Conservation (phyloP, 805 yeast species). For the Wickerhamiella kurtzmanii region DNA sequence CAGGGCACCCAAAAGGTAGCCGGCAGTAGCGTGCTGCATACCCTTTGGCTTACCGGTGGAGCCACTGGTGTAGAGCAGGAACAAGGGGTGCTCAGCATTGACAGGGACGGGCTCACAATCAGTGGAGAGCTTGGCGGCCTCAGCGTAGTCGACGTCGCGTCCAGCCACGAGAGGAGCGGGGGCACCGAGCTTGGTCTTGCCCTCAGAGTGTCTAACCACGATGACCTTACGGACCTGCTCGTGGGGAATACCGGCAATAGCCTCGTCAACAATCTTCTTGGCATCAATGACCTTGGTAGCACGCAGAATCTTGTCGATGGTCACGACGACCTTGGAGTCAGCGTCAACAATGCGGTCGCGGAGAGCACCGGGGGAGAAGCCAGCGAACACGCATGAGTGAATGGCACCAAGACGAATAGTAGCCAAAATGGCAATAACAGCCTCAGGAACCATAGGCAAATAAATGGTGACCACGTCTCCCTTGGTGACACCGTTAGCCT, state of each 20-base stretch:
- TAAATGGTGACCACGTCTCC: conserved; percentile 97
- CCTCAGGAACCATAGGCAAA: conserved; percentile 96
- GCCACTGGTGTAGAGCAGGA: conserved; percentile 92
- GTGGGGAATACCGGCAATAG: conserved; percentile 49
- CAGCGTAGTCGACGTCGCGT: conserved; percentile 95
- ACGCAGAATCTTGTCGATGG: conserved; percentile 90
- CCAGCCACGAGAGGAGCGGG: conserved; percentile 62
- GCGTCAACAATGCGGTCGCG: conserved; percentile 86
- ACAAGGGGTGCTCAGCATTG: conserved; percentile 85
- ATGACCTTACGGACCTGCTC: conserved; percentile 59
- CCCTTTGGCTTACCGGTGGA: conserved; percentile 99
- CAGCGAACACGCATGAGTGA: conserved; percentile 94
- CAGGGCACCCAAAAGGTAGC: conserved; percentile 85
- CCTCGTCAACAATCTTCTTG: conserved; percentile 92
- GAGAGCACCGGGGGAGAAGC: conserved; percentile 86
- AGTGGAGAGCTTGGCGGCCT: conserved; percentile 69
- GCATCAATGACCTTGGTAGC: conserved; percentile 79
- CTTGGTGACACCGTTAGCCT: conserved; percentile 72
- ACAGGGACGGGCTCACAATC: conserved; percentile 82
- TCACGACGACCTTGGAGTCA: conserved; percentile 69
- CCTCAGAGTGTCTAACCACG: conserved; percentile 53
- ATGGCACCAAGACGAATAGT: conserved; percentile 88
- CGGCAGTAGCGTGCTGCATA: conserved; percentile 89
- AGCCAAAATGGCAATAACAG: conserved; percentile 86
- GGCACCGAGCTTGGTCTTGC: conserved; percentile 28